phyloP scores from a whole-genome alignment of 1,139 yeast species.

The Suhomyces terraborum region DNA sequence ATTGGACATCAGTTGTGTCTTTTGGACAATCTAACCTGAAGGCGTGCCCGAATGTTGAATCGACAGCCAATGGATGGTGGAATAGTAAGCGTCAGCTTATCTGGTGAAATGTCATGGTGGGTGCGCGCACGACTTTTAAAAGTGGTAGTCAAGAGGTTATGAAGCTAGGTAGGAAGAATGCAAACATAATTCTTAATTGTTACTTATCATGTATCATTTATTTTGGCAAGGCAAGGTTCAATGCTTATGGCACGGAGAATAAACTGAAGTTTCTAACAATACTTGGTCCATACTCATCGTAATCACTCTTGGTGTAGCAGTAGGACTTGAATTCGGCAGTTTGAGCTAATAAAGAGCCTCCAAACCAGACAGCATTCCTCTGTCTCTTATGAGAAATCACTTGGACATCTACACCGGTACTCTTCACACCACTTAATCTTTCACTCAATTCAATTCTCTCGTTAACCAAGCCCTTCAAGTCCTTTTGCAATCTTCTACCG shows the following conservation, averaged over 20 bases:
- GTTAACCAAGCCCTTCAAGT: conserved; percentile 81
- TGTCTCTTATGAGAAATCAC: conserved; percentile 97
- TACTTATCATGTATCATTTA: neutral
- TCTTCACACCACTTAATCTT: conserved; percentile 74
- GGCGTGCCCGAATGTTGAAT: conserved; percentile 1
- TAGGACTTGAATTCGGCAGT: conserved; percentile 95
- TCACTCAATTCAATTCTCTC: conserved; percentile 87
- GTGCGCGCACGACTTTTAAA: conserved; percentile 5
- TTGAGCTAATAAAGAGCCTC: conserved; percentile 95
- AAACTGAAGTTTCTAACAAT: conserved; percentile 95
- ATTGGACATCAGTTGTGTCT: neutral
- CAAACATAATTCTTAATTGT: neutral
- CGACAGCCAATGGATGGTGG: neutral
- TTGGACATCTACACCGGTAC: conserved; percentile 95
- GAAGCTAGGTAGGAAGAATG: neutral
- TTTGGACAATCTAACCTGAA: neutral
- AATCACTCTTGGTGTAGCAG: conserved; percentile 95
- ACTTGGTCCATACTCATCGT: conserved; percentile 96
- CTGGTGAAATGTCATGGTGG: conserved; percentile 7
- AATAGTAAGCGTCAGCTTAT: conserved; percentile 6
- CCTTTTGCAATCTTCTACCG: conserved; percentile 96
- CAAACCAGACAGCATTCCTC: conserved; percentile 99
- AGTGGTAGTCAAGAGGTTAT: no score
- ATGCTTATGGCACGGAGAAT: conserved; percentile 75
- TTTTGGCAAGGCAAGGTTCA: neutral